Evolutionary conservation across 805 yeast genomes (phyloP), one percentile per base, ranked within the genome.

Genomic region (Starmerella roubikii): DNA sequence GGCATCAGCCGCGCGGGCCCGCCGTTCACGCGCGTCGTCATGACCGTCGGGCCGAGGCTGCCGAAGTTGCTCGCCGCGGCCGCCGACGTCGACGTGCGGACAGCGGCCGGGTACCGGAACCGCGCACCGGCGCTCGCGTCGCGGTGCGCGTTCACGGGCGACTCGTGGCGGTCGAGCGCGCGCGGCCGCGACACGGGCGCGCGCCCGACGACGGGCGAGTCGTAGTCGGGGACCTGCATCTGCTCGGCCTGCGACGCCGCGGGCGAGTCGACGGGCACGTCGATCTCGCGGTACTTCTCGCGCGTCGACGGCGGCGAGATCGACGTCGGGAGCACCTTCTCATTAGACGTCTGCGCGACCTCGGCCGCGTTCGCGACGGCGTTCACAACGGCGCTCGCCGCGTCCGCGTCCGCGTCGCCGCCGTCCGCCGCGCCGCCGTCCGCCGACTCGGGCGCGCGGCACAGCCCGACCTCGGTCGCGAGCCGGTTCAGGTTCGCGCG

Each of bases 261-360:
- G 2, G 35, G 24, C 12, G 44, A 28, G 11, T 46, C 42, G 4
- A 30, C 42, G 2, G 41, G 27, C 24, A 57, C 54, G 32, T 49
- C 50, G 17, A 60, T 58, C 46, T 56, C 50, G 42, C 78, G 78
- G 61, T 86, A 86, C 62, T 86, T 86, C 59, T 69, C 76, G 55
- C 76, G 80, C 33, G 94, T 84, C 54, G 83, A 85, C 49, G 88
- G 88, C 15, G 97, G 97, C 19, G 95, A 85, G 54, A 86, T 70
- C 2, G 94, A 80, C 51, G 78, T 80, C 27, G 97, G 97, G 50
- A 86, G 65, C 44, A 86, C 69, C 3, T 82, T 37, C 18, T 30
- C 13, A 25, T 30, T 37, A 11, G 60, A 49, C 20, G 44, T 54
- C 46, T 57, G 56, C 31, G 38, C 36, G 28, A 42, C 49, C 37